These are phyloP conservation scores for Orychophragmus violaceus DNA, from an alignment of 345 rosid species.

Conservation along the genomic window DNA sequence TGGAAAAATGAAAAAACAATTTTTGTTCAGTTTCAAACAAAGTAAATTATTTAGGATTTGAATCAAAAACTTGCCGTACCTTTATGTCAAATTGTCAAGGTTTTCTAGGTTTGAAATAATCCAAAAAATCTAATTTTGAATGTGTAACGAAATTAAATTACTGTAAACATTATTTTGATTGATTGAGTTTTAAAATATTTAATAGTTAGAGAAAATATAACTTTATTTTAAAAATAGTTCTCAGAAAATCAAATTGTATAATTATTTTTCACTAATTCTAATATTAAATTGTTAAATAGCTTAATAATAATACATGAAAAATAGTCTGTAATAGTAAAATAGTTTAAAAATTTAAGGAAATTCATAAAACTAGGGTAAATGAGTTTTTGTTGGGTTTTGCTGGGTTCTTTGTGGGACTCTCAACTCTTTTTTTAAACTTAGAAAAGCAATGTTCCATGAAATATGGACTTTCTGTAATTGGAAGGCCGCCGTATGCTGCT, in stretches of 20 bases:
- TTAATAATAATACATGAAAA: background rate
- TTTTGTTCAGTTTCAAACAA: background rate
- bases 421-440: background rate
- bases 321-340: background rate
- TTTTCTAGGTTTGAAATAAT: background rate
- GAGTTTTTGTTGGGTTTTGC: background rate
- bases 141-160: no score
- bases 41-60: background rate
- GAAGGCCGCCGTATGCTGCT: conserved; percentile 22
- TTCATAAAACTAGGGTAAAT: background rate
- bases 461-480: conserved; percentile 32
- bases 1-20: background rate
- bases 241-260: background rate
- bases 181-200: background rate
- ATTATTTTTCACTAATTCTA: background rate
- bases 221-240: background rate
- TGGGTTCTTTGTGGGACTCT: background rate
- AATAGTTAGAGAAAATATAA: background rate
- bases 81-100: background rate
- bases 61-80: background rate
- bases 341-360: background rate
- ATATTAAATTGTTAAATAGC: background rate
- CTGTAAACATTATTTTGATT: no score
- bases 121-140: background rate
- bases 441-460: conserved; percentile 8